Evolutionary conservation across 805 yeast species (phyloP).

Genomic region (Millerozyma acaciae): DNA sequence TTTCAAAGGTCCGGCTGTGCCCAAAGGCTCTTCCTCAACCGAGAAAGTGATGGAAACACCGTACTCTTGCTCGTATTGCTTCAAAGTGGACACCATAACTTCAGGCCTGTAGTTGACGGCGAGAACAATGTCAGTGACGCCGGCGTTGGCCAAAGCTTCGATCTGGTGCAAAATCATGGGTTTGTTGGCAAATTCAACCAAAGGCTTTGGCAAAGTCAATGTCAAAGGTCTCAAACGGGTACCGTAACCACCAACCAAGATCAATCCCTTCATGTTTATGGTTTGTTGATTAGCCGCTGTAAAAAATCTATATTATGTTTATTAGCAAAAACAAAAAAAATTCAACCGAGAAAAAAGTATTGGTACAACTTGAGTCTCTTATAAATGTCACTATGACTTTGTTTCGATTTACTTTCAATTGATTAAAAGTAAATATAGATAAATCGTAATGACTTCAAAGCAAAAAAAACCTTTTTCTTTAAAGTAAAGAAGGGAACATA

Average conservation of each 20-base stretch:
- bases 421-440: too few species aligned
- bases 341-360: too few species aligned
- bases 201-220: conserved; percentile 90
- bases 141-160: conserved; percentile 96
- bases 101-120: conserved; percentile 99
- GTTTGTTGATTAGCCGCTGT: not conserved
- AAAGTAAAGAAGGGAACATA: not conserved
- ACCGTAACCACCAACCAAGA: conserved; percentile 99
- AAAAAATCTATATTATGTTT: too few species aligned
- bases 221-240: conserved; percentile 99
- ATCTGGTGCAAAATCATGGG: conserved; percentile 99
- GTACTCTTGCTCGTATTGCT: conserved; percentile 91
- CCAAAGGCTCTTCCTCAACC: conserved; percentile 98
- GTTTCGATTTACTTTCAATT: too few species aligned
- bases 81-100: conserved; percentile 93
- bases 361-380: too few species aligned
- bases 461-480: conserved; percentile 1
- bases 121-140: conserved; percentile 96
- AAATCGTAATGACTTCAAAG: not conserved
- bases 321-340: too few species aligned
- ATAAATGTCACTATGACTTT: too few species aligned
- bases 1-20: conserved; percentile 98
- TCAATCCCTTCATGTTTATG: conserved; percentile 85
- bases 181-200: conserved; percentile 97
- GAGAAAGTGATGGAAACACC: conserved; percentile 95